Base-by-base conservation (phyloP, 768 basidiomycete species). In the Termitomyces sp. region DNA sequence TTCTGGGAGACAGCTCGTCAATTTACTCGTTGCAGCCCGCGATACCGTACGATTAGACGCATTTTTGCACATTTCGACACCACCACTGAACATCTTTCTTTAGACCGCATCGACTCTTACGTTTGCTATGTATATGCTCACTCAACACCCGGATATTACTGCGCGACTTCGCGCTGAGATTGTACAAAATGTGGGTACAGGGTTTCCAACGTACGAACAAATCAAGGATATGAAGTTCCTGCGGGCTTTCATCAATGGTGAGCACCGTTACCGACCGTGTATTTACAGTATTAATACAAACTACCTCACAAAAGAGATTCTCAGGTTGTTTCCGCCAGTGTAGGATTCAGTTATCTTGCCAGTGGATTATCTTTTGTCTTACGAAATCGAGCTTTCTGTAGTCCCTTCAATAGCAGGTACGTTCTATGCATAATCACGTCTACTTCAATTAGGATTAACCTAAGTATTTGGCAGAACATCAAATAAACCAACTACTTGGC, bases 221-320 rank as follows among this genome's bases (percentile, higher is more conserved):
- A 73, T 85, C 56, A 70, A 79, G 33, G 73, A 76, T 12, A 79
- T 85, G 81, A 82, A 81, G 54, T 86, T 79, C 59, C 65, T 85
- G 54, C 65, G 81, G 36, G 83, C 82, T 4, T 73, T 83, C 52
- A 74, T 84, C 49, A 84, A 85, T 63, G 76, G 74, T 80, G 25
- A 13, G 73, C 4, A 16, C 27, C 25, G 2, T 12, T 20, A 3
- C 23, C 13, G 10, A 20, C 3, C 25, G 9, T 33, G 3, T 31
- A 10, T 3, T 50, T 20, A 31, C 9, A 52, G 12, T 22, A 31
- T 47, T 54, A n/a, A 20, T 10, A 27, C 12, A n/a, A 11, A 20
- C n/a, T 7, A 10, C 16, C 9, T 13, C 5, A 23, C 45, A n/a
- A 7, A 53, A 80, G 81, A 84, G 63, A 80, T 77, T 0, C 64